Evolutionary conservation across 192 early-diverging fungal genomes (phyloP), one percentile per base, ranked within the genome.

Genomic region (Mortierella antarctica): DNA sequence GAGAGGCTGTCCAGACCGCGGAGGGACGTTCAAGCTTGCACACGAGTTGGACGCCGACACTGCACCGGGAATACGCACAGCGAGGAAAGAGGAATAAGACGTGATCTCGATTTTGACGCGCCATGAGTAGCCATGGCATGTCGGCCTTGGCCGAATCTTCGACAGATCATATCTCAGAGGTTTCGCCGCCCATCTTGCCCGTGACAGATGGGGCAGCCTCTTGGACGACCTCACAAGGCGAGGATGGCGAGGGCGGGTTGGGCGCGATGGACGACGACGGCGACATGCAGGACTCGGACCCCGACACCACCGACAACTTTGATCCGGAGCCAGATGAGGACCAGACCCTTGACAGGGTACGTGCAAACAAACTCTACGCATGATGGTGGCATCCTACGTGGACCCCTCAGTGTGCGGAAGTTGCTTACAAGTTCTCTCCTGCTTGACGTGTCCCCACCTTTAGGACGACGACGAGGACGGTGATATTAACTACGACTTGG

Each of bases 201-300:
- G 46, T 54, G 11, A 52, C 51, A 31, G 77, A 68, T 13, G 65
- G 57, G 4, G 65, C 77, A 6, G 59, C 65, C 10, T 80, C 77
- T 23, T 80, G 77, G 77, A 80, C 77, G 41, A 72, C 70, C 53
- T 80, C 77, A 2, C 77, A 80, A 44, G 77, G 77, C 13, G 77
- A 80, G 51, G 68, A 79, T 31, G 60, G 21, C 8, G 69, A 65
- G 1, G 62, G 44, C 2, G 65, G 12, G 17, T 14, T 80, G 10
- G 77, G 54, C 3, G 53, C 49, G 7, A 47, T 64, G 17, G 66
- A 54, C 17, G 74, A 76, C 40, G 74, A 69, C 21, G 74, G 57
- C 20, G 75, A 80, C 50, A 80, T 80, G 69, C 77, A 80, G 57
- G 77, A 80, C 54, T 80, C 77, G 18, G 77, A 76, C 54, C 77